These are phyloP conservation scores for Rubus parviflorus DNA, from an alignment of 306 rosid genomes.

Conservation along the genomic window DNA sequence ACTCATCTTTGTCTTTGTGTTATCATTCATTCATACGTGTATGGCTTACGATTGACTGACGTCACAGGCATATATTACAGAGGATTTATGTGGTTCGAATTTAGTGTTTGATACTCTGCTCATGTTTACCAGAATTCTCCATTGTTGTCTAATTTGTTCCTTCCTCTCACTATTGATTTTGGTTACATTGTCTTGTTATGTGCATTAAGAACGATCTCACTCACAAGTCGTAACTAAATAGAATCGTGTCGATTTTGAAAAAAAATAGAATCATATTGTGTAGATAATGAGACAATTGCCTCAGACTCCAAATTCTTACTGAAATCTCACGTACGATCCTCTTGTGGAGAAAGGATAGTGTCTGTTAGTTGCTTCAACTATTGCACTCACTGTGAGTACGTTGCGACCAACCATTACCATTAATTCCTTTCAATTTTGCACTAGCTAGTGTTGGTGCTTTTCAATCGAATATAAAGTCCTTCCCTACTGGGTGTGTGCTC, in stretches of 20 bases:
- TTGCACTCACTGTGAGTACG: neutral
- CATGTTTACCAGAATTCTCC: too few relatives aligned
- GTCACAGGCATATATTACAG: slow-evolving; percentile 13
- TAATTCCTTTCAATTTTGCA: neutral
- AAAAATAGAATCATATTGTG: too few relatives aligned
- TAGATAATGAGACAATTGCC: neutral
- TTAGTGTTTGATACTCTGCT: too few relatives aligned
- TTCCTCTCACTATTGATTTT: neutral
- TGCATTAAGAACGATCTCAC: neutral
- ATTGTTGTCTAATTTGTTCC: too few relatives aligned
- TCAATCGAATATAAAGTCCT: neutral
- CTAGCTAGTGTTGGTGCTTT: slow-evolving; percentile 10
- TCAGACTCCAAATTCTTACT: neutral
- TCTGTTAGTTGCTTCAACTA: neutral
- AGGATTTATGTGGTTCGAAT: too few relatives aligned
- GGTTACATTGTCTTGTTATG: neutral
- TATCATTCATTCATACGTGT: neutral
- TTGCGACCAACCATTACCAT: neutral
- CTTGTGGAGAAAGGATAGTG: neutral
- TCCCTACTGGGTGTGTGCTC: neutral
- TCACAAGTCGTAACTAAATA: too few relatives aligned
- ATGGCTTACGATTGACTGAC: slow-evolving; percentile 24
- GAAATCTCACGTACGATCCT: neutral
- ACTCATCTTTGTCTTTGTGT: slow-evolving; percentile 32
- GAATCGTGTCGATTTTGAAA: too few relatives aligned